Evolutionary conservation across 169 alveolate genomes (phyloP).

Genomic region (Cryptosporidium canis): DNA sequence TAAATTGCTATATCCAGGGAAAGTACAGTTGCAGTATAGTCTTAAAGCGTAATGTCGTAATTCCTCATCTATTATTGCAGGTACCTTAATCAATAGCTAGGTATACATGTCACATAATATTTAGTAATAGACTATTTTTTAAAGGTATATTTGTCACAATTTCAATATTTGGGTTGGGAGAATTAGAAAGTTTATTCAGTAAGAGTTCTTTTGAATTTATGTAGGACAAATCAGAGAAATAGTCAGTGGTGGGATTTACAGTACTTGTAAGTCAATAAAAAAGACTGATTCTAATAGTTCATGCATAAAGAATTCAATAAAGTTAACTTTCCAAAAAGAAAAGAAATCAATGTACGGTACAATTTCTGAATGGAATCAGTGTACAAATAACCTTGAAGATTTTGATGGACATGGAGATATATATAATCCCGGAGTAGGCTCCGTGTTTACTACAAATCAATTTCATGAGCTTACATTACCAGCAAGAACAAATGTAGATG

Average conservation of each 20-base stretch:
- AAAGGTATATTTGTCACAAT: not conserved
- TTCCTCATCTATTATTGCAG: conserved; percentile 54
- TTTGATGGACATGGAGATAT: conserved; percentile 24
- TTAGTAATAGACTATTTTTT: not conserved
- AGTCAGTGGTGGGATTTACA: conserved; percentile 1
- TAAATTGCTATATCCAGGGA: not conserved
- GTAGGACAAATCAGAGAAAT: not conserved
- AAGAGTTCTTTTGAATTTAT: not conserved
- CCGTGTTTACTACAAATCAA: conserved; percentile 28
- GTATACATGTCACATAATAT: conserved; percentile 32
- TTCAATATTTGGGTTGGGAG: not conserved
- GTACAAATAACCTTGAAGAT: not conserved
- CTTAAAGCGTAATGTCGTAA: conserved; percentile 65
- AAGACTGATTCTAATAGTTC: not conserved
- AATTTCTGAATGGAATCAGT: conserved; percentile 21
- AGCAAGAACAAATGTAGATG: conserved; percentile 24
- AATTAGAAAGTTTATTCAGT: not conserved
- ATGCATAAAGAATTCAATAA: not conserved
- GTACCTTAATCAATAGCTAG: conserved; percentile 57
- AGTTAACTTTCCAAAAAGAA: not conserved
- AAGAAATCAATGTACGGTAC: conserved; percentile 25
- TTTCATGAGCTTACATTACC: conserved; percentile 33
- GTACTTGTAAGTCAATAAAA: not conserved
- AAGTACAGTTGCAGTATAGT: conserved; percentile 54
- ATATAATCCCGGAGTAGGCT: not conserved